Base-by-base conservation (phyloP, 805 yeast species). In the Soucietia sequanensis region DNA sequence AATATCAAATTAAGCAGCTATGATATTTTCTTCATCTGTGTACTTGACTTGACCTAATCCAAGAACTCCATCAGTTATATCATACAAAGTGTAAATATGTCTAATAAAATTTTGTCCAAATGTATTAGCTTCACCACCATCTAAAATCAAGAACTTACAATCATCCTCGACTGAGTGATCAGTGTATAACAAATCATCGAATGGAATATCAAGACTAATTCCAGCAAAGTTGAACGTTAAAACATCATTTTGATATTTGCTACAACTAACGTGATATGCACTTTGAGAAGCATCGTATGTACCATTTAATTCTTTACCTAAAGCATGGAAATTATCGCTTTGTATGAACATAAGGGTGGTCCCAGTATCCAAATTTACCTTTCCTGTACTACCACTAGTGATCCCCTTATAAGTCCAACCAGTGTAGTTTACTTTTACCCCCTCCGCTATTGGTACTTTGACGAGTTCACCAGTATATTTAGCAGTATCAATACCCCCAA, bases 401-500 rank as follows among this genome's bases (percentile, higher is more conserved):
- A 21, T 21, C 11, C 11, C 7, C 11, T 21, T 8, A 21, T 8
- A 21, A 21, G 11, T 21, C 7, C 11, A 11, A 21, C 11, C 7
- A 21, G 11, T 11, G 23, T 11, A n/a, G 11, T 5, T 4, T 6
- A 23, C 5, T 23, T 23, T 23, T n/a, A n/a, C n/a, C n/a, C n/a
- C n/a, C n/a, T n/a, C n/a, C n/a, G n/a, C n/a, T n/a, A n/a, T 42
- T 2, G 60, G 62, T 31, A 68, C 42, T 25, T 34, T 46, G 19
- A 37, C 39, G 21, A 59, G 43, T 2, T 44, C 32, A 9, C 58
- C 65, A 8, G 31, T 20, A 40, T 52, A 60, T 41, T 58, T 58
- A 26, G 48, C 48, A 14, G 48, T 35, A 42, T 60, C 65, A 29
- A 61, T 47, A 22, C 60, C 68, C 5, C 68, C 68, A 44, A 62